These are phyloP conservation scores for Mycena polygramma DNA, from an alignment of 768 basidiomycete genomes.

Conservation along the genomic window DNA sequence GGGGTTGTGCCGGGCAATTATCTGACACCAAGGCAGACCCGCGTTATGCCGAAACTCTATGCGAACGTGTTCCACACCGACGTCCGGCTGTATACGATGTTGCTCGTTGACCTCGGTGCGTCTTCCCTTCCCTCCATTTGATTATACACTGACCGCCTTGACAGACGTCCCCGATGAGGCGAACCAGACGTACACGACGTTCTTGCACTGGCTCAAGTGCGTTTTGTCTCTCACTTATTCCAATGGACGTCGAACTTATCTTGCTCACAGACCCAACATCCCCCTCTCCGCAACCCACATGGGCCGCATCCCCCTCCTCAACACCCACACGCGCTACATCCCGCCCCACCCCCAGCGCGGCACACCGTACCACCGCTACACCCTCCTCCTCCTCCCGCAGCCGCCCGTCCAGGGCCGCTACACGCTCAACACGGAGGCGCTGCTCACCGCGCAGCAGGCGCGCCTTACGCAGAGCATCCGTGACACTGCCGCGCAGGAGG, in stretches of 20 bases:
- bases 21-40: constrained; percentile 79
- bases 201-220: constrained; percentile 90
- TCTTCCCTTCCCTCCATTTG: constrained; percentile 5
- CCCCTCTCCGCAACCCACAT: constrained; percentile 73
- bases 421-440: constrained; percentile 52
- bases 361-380: constrained; percentile 92
- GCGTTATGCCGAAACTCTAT: constrained; percentile 71
- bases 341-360: constrained; percentile 94
- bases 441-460: constrained; percentile 48
- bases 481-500: constrained; percentile 21
- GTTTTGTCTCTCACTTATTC: constrained; percentile 43
- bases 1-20: constrained; percentile 80
- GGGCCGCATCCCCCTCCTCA: constrained; percentile 55
- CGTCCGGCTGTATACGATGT: constrained; percentile 84
- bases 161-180: constrained; percentile 87
- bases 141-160: background rate
- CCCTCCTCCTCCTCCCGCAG: constrained; percentile 81
- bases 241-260: too few species aligned
- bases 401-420: constrained; percentile 52
- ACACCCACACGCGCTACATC: constrained; percentile 80
- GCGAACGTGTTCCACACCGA: constrained; percentile 88
- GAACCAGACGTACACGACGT: constrained; percentile 74
- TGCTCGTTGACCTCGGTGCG: constrained; percentile 90
- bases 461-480: constrained; percentile 46
- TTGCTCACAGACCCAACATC: constrained; percentile 78